A percentile compares a stretch with the other conserved stretches of the same genome.
These are phyloP conservation scores for Arxiozyma heterogenica DNA, from an alignment of 1,139 yeast genomes.

Conservation along the genomic window DNA sequence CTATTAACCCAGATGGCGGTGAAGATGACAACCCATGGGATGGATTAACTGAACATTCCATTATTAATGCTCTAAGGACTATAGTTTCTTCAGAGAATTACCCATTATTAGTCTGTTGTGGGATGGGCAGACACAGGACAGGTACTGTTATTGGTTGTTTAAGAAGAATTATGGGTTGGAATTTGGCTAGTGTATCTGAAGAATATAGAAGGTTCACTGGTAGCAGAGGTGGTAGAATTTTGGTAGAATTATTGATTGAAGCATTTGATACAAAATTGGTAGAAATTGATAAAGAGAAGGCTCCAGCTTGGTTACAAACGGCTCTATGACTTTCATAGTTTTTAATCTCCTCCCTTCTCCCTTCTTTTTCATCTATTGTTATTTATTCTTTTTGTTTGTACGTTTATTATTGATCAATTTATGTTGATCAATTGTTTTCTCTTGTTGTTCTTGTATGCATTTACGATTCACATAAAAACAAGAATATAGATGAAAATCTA, in stretches of 20 bases:
- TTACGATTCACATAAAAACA: neutral
- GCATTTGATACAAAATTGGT: conserved; percentile 33
- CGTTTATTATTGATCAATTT: neutral
- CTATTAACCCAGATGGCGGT: conserved; percentile 55
- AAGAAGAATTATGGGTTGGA: conserved; percentile 89
- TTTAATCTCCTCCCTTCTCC: neutral
- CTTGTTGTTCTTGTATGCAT: neutral
- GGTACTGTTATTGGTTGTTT: conserved; percentile 94
- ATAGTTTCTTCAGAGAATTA: conserved; percentile 64
- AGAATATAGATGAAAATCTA: neutral
- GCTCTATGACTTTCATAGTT: conserved; percentile 8
- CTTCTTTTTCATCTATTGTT: neutral
- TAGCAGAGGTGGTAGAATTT: conserved; percentile 79
- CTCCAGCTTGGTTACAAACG: conserved; percentile 29
- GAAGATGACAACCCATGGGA: conserved; percentile 91
- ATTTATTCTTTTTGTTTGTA: neutral
- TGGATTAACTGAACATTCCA: conserved; percentile 78
- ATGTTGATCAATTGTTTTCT: neutral
- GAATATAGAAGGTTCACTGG: conserved; percentile 93
- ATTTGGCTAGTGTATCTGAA: conserved; percentile 84
- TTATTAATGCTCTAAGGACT: conserved; percentile 66
- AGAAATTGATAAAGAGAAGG: conserved; percentile 23
- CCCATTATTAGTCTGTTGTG: conserved; percentile 86
- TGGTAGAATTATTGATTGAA: conserved; percentile 85
- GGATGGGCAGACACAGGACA: conserved; percentile 95